phyloP scores from a whole-genome alignment of 306 rosid genomes.

The Chamaecrista fasciculata region DNA sequence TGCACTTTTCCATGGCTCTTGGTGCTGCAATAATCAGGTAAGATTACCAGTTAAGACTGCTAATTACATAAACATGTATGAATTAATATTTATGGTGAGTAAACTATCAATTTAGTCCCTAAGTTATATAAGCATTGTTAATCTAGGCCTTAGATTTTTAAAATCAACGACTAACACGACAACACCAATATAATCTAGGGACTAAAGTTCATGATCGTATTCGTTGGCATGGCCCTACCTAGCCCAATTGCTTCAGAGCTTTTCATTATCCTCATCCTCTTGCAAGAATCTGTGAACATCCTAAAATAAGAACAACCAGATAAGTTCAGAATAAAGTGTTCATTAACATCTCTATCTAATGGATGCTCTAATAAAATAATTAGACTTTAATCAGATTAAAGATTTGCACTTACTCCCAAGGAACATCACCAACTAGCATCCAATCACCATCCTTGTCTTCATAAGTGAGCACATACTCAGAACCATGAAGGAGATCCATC shows the following conservation, averaged over 20 bases:
- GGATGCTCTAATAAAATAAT: background rate
- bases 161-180: too few relatives aligned
- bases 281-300: slow-evolving; percentile 88
- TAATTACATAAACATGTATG: background rate
- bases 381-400: slow-evolving; percentile 9
- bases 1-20: slow-evolving; percentile 88
- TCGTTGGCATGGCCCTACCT: slow-evolving; percentile 67
- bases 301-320: slow-evolving; percentile 43
- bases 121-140: too few relatives aligned
- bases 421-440: slow-evolving; percentile 99
- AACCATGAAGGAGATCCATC: slow-evolving; percentile 86
- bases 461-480: slow-evolving; percentile 92
- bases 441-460: slow-evolving; percentile 97
- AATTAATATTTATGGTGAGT: too few relatives aligned
- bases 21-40: slow-evolving; percentile 62
- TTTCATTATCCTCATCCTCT: slow-evolving; percentile 93
- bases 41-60: slow-evolving; percentile 3
- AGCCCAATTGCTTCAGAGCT: slow-evolving; percentile 95
- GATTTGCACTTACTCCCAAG: slow-evolving; percentile 81
- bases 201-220: background rate
- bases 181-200: too few relatives aligned
- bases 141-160: too few relatives aligned
- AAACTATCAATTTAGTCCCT: too few relatives aligned
- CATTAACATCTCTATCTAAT: background rate
- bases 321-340: background rate